Base-by-base conservation (phyloP, 495 filamentous ascomycete genomes). In the Cairneyella variabilis region DNA sequence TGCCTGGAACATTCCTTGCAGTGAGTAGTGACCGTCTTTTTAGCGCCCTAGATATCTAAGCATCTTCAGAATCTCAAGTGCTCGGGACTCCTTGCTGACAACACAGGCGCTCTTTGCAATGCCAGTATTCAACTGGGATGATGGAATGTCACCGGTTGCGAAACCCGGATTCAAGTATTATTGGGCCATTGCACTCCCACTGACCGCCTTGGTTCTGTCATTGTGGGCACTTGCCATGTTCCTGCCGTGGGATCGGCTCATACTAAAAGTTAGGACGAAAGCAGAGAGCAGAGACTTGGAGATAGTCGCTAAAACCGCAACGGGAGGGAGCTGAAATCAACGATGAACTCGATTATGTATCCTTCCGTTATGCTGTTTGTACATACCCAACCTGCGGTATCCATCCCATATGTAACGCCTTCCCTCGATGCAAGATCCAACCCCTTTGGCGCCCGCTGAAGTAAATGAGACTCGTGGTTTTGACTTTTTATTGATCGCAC, bases 1-100 rank as follows among this genome's bases (percentile, higher is more conserved):
- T 64, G 26, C 59, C 47, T 14, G 58, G 48, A 23, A 58, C 55
- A 1, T 64, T 59, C 12, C 39, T 64, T 18, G 58, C 51, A 14
- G 61, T 61, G 36, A 28, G 49, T 45, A 18, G n/a, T n/a, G n/a
- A n/a, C n/a, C 38, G 4, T 17, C 14, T 14, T 4, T 21, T 41
- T 41, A 7, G 8, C 38, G 7, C 18, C 36, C 36, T n/a, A 14
- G n/a, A 5, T n/a, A 0, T 18, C 3, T 43, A 22, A 20, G 11
- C 11, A 11, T 7, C 21, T 18, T 8, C 20, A 1, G 11, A 6
- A 12, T 43, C 21, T 3, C 6, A 8, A 43, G 14, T 43, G 4
- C 40, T 20, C 7, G 14, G 40, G 40, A 42, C 18, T 21, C 41
- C 16, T 44, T 23, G 23, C 21, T 44, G 17, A 44, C 23, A 23